A percentile compares a stretch with the other conserved stretches of the same genome.
These are phyloP conservation scores for Orbilia oligospora DNA, from an alignment of 2,329 filamentous ascomycete genomes.

Conservation along the genomic window DNA sequence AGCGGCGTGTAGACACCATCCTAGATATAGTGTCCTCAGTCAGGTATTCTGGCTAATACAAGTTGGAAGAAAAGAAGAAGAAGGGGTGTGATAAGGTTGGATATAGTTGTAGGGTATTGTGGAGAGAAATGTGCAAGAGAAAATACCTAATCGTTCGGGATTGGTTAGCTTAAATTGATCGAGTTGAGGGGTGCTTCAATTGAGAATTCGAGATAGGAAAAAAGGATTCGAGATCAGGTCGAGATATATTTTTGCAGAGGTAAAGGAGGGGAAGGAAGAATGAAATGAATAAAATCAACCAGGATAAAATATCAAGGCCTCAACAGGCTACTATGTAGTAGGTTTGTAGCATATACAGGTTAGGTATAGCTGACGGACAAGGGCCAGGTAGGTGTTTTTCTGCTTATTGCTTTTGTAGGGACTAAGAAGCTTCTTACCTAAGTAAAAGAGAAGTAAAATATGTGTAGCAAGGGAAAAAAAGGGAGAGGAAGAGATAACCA, in stretches of 20 bases:
- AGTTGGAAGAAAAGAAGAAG: background rate
- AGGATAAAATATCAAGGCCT: slow-evolving; percentile 28
- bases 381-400: slow-evolving; percentile 20
- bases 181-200: slow-evolving; percentile 4
- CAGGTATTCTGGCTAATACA: background rate
- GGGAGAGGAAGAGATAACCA: background rate
- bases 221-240: background rate
- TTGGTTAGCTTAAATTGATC: slow-evolving; percentile 19
- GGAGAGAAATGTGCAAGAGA: background rate
- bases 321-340: slow-evolving; percentile 10
- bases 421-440: slow-evolving; percentile 10
- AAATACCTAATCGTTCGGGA: slow-evolving; percentile 10
- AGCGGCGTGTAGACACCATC: slow-evolving; percentile 56
- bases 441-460: background rate
- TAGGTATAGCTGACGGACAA: slow-evolving; percentile 19
- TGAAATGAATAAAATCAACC: background rate
- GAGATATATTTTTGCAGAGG: background rate
- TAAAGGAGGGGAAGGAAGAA: background rate
- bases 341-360: slow-evolving; percentile 4
- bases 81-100: background rate
- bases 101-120: background rate
- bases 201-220: slow-evolving; percentile 5
- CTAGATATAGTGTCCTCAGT: slow-evolving; percentile 1
- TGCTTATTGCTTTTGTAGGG: slow-evolving; percentile 3
- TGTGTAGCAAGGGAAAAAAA: background rate